Evolutionary conservation across 140 eudicot species (phyloP).

Genomic region (Erigeron philadelphicus): DNA sequence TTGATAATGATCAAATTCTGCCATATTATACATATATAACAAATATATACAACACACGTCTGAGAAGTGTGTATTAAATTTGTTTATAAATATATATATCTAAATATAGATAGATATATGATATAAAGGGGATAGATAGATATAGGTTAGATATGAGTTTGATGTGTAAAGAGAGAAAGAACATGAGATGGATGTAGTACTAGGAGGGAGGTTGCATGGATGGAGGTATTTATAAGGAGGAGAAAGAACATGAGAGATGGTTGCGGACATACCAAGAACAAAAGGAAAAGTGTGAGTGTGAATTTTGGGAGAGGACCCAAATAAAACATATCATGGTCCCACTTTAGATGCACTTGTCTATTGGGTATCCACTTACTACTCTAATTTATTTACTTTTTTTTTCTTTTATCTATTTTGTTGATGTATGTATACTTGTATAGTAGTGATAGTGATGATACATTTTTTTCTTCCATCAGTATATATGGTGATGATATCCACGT

Average conservation of each 20-base stretch:
- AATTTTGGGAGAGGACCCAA: slow-evolving; percentile 53
- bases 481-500: too few relatives aligned
- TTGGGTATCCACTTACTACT: slow-evolving; percentile 36
- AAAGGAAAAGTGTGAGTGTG: slow-evolving; percentile 42
- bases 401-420: too few relatives aligned
- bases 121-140: neutral
- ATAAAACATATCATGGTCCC: slow-evolving; percentile 42
- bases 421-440: too few relatives aligned
- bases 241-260: slow-evolving; percentile 37
- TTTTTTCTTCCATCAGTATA: too few relatives aligned
- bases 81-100: neutral
- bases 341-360: slow-evolving; percentile 63
- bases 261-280: slow-evolving; percentile 81
- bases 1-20: slow-evolving; percentile 48
- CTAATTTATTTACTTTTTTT: neutral
- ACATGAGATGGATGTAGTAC: slow-evolving; percentile 22
- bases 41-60: neutral
- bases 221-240: slow-evolving; percentile 62
- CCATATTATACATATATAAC: slow-evolving; percentile 41
- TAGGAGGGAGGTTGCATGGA: slow-evolving; percentile 50
- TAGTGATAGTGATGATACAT: too few relatives aligned
- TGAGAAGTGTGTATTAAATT: too few relatives aligned
- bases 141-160: slow-evolving; percentile 14
- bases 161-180: slow-evolving; percentile 33
- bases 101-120: neutral